Conservation (phyloP, 2,329 filamentous ascomycete genomes). For the Incumbomyces delicatus region DNA sequence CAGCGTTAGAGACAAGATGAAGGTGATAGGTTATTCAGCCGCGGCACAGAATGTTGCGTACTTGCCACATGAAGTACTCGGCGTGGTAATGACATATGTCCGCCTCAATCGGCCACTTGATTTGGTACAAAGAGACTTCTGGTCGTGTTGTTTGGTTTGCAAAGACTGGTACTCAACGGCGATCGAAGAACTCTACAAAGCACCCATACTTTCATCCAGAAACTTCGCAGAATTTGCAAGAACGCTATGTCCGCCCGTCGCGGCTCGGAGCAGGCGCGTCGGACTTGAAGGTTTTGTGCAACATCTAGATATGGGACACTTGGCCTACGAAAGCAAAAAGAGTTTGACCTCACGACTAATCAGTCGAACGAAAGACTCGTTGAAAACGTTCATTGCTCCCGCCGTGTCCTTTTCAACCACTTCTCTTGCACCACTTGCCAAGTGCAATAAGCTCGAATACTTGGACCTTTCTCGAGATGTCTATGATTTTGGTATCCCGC, state of each 20-base stretch:
- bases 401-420: constrained; percentile 44
- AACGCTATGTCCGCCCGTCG: constrained; percentile 45
- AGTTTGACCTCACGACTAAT: constrained; percentile 49
- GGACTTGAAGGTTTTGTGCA: constrained; percentile 39
- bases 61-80: constrained; percentile 17
- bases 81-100: constrained; percentile 8
- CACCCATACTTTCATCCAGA: constrained; percentile 40
- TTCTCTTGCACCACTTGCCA: constrained; percentile 43
- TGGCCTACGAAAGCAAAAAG: constrained; percentile 52
- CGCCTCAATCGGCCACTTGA: constrained; percentile 5
- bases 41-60: constrained; percentile 2
- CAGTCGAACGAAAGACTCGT: constrained; percentile 41
- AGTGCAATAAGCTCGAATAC: constrained; percentile 40
- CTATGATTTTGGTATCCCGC: constrained; percentile 40
- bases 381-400: constrained; percentile 49
- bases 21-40: not conserved
- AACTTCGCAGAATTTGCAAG: constrained; percentile 46
- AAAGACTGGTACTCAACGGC: constrained; percentile 49
- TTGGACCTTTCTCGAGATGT: constrained; percentile 46
- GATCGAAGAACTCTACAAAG: constrained; percentile 42
- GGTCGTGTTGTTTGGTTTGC: constrained; percentile 43
- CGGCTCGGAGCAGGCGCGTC: constrained; percentile 27
- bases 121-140: constrained; percentile 36
- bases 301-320: constrained; percentile 41
- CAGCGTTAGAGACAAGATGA: not conserved